Conservation (phyloP, 441 rosid species). For the Arabidopsis lyrata region DNA sequence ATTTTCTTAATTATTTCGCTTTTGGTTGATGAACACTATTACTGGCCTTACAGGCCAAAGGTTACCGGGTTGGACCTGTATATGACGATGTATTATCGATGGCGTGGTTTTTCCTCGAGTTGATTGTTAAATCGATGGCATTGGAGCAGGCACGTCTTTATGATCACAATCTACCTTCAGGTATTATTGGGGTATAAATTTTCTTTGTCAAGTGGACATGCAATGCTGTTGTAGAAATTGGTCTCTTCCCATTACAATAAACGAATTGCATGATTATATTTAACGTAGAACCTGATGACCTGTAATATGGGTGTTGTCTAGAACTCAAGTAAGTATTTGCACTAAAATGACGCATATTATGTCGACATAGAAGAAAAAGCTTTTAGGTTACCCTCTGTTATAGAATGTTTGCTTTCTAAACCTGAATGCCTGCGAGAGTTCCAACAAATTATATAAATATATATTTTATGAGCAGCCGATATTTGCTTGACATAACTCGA, state of each 20-base stretch:
- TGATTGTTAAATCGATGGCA: slow-evolving; percentile 98
- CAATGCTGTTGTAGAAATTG: slow-evolving; percentile 12
- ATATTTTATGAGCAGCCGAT: slow-evolving; percentile 6
- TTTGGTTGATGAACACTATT: slow-evolving; percentile 26
- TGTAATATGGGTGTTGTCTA: slow-evolving; percentile 21
- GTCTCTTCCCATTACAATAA: slow-evolving; percentile 24
- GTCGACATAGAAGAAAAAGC: not conserved
- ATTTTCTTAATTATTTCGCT: not conserved
- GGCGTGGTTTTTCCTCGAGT: slow-evolving; percentile 99
- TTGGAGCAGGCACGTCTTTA: slow-evolving; percentile 94
- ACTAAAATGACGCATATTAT: slow-evolving; percentile 9
- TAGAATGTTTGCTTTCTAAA: slow-evolving; percentile 22
- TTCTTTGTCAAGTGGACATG: slow-evolving; percentile 21
- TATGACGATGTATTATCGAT: slow-evolving; percentile 99
- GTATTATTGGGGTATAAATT: slow-evolving; percentile 48
- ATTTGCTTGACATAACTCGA: slow-evolving; percentile 18
- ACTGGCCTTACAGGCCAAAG: slow-evolving; percentile 85
- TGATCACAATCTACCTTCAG: slow-evolving; percentile 91
- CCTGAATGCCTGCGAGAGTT: slow-evolving; percentile 4
- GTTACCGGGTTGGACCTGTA: slow-evolving; percentile 99
- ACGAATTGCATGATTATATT: slow-evolving; percentile 22
- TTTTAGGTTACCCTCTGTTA: not conserved
- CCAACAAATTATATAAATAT: not conserved
- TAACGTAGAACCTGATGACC: slow-evolving; percentile 15
- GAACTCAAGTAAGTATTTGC: slow-evolving; percentile 24